Evolutionary conservation across 78 protist genomes (phyloP).

Genomic region (Isochrysis galbana): DNA sequence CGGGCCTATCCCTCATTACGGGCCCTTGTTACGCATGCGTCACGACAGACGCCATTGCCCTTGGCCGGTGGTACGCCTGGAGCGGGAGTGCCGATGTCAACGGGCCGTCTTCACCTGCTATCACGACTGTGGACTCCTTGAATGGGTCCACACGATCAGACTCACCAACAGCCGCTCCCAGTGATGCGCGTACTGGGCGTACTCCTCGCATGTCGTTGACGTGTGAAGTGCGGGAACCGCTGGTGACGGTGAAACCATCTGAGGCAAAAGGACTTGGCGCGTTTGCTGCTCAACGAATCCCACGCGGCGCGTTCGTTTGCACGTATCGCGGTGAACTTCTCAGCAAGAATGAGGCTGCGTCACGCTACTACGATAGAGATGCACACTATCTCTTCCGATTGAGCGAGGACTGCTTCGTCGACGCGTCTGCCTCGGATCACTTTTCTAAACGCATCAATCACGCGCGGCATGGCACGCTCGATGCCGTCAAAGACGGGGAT

Average conservation of each 20-base stretch:
- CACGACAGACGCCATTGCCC: not conserved
- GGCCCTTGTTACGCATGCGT: not conserved
- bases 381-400: not conserved
- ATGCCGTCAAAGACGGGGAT: not conserved
- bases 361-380: not conserved
- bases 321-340: not conserved
- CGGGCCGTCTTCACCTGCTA: no score
- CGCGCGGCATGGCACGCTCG: not conserved
- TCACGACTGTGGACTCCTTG: no score
- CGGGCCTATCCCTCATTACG: not conserved
- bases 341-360: not conserved
- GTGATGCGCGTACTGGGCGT: no score
- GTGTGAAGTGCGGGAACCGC: no score
- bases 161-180: no score
- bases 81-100: no score
- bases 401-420: not conserved
- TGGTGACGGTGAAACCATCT: no score
- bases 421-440: not conserved
- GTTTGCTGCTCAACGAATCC: not conserved
- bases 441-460: not conserved
- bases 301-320: not conserved
- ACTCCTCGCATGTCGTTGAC: no score
- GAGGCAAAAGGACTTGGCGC: constrained; percentile 1
- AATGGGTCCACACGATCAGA: no score
- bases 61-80: not conserved